These are phyloP conservation scores for Aquilaria malaccensis DNA, from an alignment of 345 rosid genomes.

Conservation along the genomic window DNA sequence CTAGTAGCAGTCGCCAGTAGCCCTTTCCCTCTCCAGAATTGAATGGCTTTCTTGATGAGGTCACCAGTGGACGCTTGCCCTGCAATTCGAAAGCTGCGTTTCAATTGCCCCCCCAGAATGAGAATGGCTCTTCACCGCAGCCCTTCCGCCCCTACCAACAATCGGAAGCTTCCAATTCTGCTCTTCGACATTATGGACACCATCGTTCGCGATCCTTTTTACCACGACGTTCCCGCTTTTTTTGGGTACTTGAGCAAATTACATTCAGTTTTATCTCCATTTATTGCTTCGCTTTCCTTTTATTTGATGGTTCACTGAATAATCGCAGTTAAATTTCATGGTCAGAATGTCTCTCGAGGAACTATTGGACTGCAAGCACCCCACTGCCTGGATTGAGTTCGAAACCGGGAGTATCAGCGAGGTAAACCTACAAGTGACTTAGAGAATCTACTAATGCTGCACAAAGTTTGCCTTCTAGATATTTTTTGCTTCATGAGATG, in stretches of 20 bases:
- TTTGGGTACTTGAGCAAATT: constrained; percentile 37
- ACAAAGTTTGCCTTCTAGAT: too few relatives aligned
- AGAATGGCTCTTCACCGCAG: constrained; percentile 9
- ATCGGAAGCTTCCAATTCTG: constrained; percentile 72
- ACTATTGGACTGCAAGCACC: constrained; percentile 73
- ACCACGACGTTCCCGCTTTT: constrained; percentile 75
- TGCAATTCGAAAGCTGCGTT: too few relatives aligned
- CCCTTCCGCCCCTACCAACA: constrained; percentile 3
- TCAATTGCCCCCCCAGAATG: neutral
- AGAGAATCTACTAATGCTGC: too few relatives aligned
- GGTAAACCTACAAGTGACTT: constrained; percentile 26
- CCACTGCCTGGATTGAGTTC: constrained; percentile 82
- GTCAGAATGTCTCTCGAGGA: constrained; percentile 77
- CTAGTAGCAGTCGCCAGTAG: too few relatives aligned
- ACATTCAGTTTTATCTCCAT: neutral
- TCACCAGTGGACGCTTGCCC: too few relatives aligned
- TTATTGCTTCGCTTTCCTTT: neutral
- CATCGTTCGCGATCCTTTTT: constrained; percentile 91
- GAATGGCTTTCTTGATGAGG: too few relatives aligned
- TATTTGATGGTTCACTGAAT: constrained; percentile 6
- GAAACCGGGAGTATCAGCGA: constrained; percentile 81
- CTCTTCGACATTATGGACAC: constrained; percentile 98
- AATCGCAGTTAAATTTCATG: constrained; percentile 18
- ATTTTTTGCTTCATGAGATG: too few relatives aligned
- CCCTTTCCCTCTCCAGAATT: too few relatives aligned